Base-by-base conservation (phyloP, 2,329 filamentous ascomycete species). In the Cladosporium cucumerinum region DNA sequence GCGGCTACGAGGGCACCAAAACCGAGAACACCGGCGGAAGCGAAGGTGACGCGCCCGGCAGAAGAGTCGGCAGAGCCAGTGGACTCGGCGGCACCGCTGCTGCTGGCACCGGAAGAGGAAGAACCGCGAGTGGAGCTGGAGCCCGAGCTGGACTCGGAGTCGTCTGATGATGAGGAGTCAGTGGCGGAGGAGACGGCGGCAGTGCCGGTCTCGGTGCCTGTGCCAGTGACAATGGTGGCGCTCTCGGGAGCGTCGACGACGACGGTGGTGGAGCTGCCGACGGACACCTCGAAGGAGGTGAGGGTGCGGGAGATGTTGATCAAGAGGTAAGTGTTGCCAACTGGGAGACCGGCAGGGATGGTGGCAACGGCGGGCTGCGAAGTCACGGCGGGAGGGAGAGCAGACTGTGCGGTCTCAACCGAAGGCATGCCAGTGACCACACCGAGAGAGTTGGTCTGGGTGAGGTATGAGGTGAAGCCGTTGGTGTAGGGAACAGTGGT, bases 361-460 rank as follows among this genome's bases (percentile, higher is more conserved):
- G 78, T 78, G 34, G 75, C 78, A 61, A 76, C 74, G 23, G 70
- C 71, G 25, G 78, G 72, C 69, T 79, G 79, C 30, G 71, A 70
- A 39, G 75, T 78, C 26, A 75, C 71, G 59, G 71, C 74, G 18
- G 72, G 70, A 12, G 76, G 76, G 57, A 78, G 75, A 11, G 71
- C 69, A 14, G 80, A 78, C 70, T 79, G 76, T 61, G 76, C 77
- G 64, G 80, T 81, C 49, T 79, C 74, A 18, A 72, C 73, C 11
- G 72, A 71, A 21, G 82, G 81, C 74, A 79, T 76, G 67, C 81
- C 81, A 51, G 82, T 84, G 57, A 84, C 77, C 46, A 83, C 81
- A 57, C 82, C 82, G 25, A 75, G 67, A 23, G 80, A 80, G 75
- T 84, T 80, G 67, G 82, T 84, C 75, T 79, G 64, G 26, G 80